Evolutionary conservation across 2,329 filamentous ascomycete species (phyloP), one percentile per base, ranked within the genome.

Genomic region (Colletotrichum trifolii): DNA sequence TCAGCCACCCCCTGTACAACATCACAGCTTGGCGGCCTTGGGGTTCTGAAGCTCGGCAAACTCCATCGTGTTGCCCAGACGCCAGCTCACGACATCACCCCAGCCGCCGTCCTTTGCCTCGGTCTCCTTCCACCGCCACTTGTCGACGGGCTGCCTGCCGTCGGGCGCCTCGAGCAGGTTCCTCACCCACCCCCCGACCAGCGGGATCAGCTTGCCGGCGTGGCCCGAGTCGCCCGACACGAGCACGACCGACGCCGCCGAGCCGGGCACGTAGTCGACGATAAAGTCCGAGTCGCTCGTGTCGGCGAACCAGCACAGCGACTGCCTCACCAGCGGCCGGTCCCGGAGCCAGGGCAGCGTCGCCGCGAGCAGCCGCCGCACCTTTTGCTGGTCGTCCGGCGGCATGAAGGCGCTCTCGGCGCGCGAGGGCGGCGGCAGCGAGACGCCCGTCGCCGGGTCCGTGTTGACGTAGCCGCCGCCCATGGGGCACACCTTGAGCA

Each of bases 281-380:
- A 87, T 81, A 67, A 83, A 90, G 50, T 89, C 85, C 0, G 85
- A 87, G 69, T 89, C 85, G 8, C 74, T 78, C 0, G 86, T 87
- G 69, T 90, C 88, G 0, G 86, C 85, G 65, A 87, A 87, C 87
- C 87, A 90, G 71, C 88, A 90, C n/a, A 90, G 73, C 1, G 79
- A 81, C 69, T 82, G 82, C 36, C 82, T 77, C 2, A 89, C 81
- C n/a, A 90, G 76, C 0, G 86, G 86, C 3, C 87, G 72, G 13
- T 87, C 79, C 0, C 82, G 81, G 17, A 89, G 77, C 46, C 75
- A 76, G 0, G 86, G 86, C 0, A 89, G 76, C 0, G 84, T 84
- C 54, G 88, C 79, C 8, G 72, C 69, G 3, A 89, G 75, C 39
- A 89, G 73, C 39, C 78, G 74, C 8, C 85, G 79, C 47, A 88